Evolutionary conservation across 176 grass and related monocot species (phyloP), one percentile per base, ranked within the genome.

Genomic region (Avena eriantha): DNA sequence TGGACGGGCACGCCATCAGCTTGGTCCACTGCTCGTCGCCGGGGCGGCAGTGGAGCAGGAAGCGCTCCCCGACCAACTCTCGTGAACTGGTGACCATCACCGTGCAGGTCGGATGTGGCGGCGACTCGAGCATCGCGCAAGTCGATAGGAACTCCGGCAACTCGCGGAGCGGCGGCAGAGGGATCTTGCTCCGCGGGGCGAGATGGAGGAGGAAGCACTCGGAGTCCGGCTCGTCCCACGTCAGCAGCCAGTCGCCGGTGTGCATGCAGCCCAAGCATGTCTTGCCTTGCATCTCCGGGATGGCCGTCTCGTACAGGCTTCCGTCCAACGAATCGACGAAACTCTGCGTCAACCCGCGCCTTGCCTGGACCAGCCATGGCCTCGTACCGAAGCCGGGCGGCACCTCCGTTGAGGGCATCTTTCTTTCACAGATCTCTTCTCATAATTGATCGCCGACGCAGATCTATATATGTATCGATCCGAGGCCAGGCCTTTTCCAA

Each of bases 211-310:
- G n/a, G 58, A 61, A 61, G 58, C 58, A 24, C 11, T 24, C 58
- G 58, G 58, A 41, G 36, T 41, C 36, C 36, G 10, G 58, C n/a
- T 61, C 58, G 58, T 61, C 58, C 1, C n/a, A 22, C 58, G 24
- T 61, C n/a, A 61, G 58, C 58, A 61, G 58, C 58, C 58, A 61
- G 58, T 61, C 58, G 58, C 58, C 58, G 58, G 10, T 61, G n/a
- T 61, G 58, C n/a, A 61, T 11, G 58, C 58, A 60, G 58, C 58
- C 58, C 0, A 60, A n/a, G 58, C 58, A 60, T 22, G 58, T 12
- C 58, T 61, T 61, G n/a, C n/a, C n/a, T 12, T 61, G 58, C 58
- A 24, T 23, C n/a, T 61, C n/a, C n/a, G n/a, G 58, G 23, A 61
- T 22, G n/a, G 23, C 23, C 58, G 3, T 3, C n/a, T 21, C 0